Evolutionary conservation across 257 asterid genomes (phyloP), one percentile per base, ranked within the genome.

Genomic region (Jaltomata sinuosa): DNA sequence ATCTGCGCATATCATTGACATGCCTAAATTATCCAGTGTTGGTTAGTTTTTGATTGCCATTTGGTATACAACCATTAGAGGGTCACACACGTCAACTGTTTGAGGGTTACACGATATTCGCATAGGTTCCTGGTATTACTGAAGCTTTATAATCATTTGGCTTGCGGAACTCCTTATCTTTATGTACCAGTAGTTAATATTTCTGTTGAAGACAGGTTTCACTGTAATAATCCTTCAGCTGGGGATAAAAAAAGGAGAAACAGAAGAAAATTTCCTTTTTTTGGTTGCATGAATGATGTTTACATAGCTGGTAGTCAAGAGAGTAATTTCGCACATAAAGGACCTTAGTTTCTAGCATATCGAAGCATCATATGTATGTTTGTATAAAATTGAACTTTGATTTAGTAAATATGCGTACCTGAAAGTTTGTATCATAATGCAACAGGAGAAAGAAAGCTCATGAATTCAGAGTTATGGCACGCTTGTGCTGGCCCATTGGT

Each of bases 401-500:
- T 45, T 74, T 25, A 16, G 25, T 54, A 84, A 40, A 45, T 25
- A 50, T 61, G 32, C 53, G 2, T 61, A 29, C 40, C 81, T 76
- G 61, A 76, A 25, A 16, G 40, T 27, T 57, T 49, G 40, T 47
- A 68, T 85, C 84, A n/a, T 67, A 79, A 79, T 45, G 34, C 52
- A 81, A 68, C 91, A 93, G 98, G 97, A 31, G 98, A 92, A 74
- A 89, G 92, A 83, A 96, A 90, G 91, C 87, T 90, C 87, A 94
- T 94, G 32, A 91, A 93, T 91, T 96, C 99, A n/a, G 98, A 96
- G 90, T 85, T 96, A 90, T 96, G 99, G 99, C 98, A 96, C 85
- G 99, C 99, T 81, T 96, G 99, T 87, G 99, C 99, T 29, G 99
- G 99, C 62, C 98, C 99, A 3, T 88, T 96, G 91, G 98, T 94